Evolutionary conservation across 2,329 filamentous ascomycete species (phyloP).

Genomic region (Pseudogymnoascus destructans): DNA sequence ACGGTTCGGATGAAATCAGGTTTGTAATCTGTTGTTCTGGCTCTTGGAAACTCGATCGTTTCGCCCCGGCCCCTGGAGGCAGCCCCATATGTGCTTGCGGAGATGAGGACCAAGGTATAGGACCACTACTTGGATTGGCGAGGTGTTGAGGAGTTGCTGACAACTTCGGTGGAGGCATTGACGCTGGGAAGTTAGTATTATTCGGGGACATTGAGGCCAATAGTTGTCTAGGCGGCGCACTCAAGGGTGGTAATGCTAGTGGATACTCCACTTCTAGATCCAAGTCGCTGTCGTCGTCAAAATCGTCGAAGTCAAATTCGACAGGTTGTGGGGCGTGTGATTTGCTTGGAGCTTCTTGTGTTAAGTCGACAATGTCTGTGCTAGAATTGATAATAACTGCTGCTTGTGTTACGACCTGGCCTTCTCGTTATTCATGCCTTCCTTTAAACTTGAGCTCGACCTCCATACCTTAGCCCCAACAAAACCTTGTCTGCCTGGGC

Average conservation of each 20-base stretch:
- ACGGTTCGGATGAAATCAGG: constrained; percentile 9
- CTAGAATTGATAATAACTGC: background rate
- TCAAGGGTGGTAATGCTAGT: constrained; percentile 18
- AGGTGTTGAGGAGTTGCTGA: background rate
- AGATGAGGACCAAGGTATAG: constrained; percentile 31
- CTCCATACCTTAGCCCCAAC: background rate
- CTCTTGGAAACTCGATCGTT: constrained; percentile 12
- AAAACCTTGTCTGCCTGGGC: background rate
- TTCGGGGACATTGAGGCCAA: background rate
- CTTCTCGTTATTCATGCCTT: background rate
- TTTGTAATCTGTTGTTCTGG: constrained; percentile 11
- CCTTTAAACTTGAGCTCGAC: background rate
- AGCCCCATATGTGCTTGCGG: constrained; percentile 32
- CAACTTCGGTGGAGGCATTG: background rate
- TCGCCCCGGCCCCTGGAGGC: constrained; percentile 17
- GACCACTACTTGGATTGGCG: constrained; percentile 19
- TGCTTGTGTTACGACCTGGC: background rate
- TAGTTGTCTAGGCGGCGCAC: background rate
- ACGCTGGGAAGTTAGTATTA: constrained; percentile 11
- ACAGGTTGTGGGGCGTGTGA: constrained; percentile 22
- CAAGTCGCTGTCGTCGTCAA: constrained; percentile 70
- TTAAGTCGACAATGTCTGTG: background rate
- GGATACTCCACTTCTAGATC: constrained; percentile 56
- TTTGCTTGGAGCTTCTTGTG: constrained; percentile 1
- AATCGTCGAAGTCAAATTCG: constrained; percentile 67